A percentile compares a stretch with the other conserved stretches of the same genome.
phyloP scores from a whole-genome alignment of 164 flowering plant genomes.

The Warburgia ugandensis region DNA sequence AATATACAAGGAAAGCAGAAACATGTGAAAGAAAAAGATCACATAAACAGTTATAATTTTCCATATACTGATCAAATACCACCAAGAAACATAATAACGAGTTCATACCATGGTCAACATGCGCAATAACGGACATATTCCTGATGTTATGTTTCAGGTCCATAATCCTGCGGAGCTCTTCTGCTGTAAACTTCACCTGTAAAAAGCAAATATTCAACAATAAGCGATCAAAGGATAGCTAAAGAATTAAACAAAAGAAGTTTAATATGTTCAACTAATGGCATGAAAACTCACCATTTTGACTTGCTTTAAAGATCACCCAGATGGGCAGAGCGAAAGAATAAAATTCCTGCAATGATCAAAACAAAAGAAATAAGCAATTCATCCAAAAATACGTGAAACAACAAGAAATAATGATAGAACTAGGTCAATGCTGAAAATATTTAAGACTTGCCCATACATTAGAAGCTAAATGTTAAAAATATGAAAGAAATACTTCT shows the following conservation, averaged over 20 bases:
- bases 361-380: too few relatives aligned
- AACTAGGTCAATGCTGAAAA: too few relatives aligned
- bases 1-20: too few relatives aligned
- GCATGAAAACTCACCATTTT: slow-evolving; percentile 12
- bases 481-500: too few relatives aligned
- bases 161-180: slow-evolving; percentile 23
- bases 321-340: too few relatives aligned
- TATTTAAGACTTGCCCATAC: too few relatives aligned
- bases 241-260: background rate
- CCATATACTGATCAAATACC: background rate
- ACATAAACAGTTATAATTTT: background rate
- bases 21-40: too few relatives aligned
- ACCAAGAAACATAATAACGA: background rate
- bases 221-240: background rate
- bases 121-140: slow-evolving; percentile 21
- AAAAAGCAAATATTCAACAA: background rate
- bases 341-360: too few relatives aligned
- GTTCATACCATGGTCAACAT: slow-evolving; percentile 12
- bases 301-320: background rate
- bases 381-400: too few relatives aligned
- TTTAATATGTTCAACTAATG: background rate
- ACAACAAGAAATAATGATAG: too few relatives aligned
- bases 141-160: slow-evolving; percentile 21
- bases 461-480: too few relatives aligned
- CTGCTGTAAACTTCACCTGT: slow-evolving; percentile 25